Evolutionary conservation across 495 filamentous ascomycete genomes (phyloP).

Genomic region (Tuber melanosporum): DNA sequence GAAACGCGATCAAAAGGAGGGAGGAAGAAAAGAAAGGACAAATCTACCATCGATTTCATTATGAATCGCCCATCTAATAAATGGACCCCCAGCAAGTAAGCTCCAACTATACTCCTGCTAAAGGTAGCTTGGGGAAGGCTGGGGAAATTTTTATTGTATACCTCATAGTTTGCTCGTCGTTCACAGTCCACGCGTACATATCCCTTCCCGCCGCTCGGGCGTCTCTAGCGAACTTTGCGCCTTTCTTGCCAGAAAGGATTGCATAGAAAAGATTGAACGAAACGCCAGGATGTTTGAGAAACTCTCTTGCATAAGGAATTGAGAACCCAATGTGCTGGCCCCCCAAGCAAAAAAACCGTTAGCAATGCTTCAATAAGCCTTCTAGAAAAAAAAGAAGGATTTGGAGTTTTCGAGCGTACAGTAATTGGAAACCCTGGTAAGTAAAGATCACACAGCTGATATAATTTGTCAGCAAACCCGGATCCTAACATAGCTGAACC

Average conservation of each 20-base stretch:
- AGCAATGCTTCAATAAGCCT: constrained; percentile 2
- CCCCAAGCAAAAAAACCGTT: not conserved
- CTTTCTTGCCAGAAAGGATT: constrained; percentile 58
- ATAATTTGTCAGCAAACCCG: constrained; percentile 6
- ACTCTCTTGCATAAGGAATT: constrained; percentile 59
- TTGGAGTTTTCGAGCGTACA: constrained; percentile 17
- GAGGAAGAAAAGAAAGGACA: not conserved
- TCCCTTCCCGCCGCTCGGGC: constrained; percentile 50
- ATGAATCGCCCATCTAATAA: constrained; percentile 34
- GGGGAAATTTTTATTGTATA: constrained; percentile 45
- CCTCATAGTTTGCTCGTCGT: constrained; percentile 64
- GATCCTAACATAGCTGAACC: not conserved
- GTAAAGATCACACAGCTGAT: constrained; percentile 45
- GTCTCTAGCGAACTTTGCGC: constrained; percentile 58
- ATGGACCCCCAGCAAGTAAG: not conserved
- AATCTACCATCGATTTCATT: constrained; percentile 51
- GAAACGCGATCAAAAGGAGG: not conserved
- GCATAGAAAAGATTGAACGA: constrained; percentile 68
- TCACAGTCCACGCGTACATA: constrained; percentile 80
- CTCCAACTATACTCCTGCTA: not conserved
- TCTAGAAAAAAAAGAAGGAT: not conserved
- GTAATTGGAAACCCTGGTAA: constrained; percentile 62
- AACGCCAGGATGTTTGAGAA: constrained; percentile 56
- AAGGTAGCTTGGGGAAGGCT: not conserved
- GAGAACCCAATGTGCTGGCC: constrained; percentile 63